Base-by-base conservation (phyloP, 108 stramenopile species). In the Aurantiochytrium sp. region DNA sequence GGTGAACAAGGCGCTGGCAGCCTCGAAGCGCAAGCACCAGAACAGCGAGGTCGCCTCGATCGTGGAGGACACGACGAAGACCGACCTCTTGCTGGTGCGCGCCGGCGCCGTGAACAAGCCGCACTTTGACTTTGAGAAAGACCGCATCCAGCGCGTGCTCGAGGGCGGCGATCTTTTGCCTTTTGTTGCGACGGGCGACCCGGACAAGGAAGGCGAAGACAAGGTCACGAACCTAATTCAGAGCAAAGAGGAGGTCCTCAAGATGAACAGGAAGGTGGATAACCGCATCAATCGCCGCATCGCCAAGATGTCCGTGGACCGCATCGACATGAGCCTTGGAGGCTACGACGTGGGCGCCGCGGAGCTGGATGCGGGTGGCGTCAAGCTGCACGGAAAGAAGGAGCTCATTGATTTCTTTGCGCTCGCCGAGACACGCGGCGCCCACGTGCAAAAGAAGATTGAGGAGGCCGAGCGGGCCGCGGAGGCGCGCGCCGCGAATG, bases 101-200 rank as follows among this genome's bases (percentile, higher is more conserved):
- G 45, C 45, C n/a, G 73, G 73, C 45, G 73, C 73, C 12, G 30
- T 81, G 19, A 81, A 81, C 73, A 41, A 48, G 24, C 73, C 73
- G 73, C 73, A 81, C 45, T n/a, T 81, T 2, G 73, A 81, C 73
- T 81, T 81, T 42, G 73, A 81, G 32, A 81, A 48, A 24, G 73
- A 81, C 24, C 73, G 73, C 42, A 48, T 81, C 27, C 19, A 41
- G 73, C n/a, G 45, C n/a, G 73, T 48, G 17, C 73, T 81, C 39
- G 32, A 48, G 12, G 73, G 73, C 24, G 42, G 45, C 42, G 73
- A 81, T 0, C 73, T 81, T 30, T 19, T 30, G 15, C 32, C 27
- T 24, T 65, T 30, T 30, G 59, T 34, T 19, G n/a, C 39, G 3
- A 24, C 73, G 24, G 73, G 45, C 0, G 39, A 48, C 27, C 45